A percentile compares a stretch with the other conserved stretches of the same genome.
phyloP scores from a whole-genome alignment of 768 basidiomycete genomes.

The Brasilioporus rufonigricans region DNA sequence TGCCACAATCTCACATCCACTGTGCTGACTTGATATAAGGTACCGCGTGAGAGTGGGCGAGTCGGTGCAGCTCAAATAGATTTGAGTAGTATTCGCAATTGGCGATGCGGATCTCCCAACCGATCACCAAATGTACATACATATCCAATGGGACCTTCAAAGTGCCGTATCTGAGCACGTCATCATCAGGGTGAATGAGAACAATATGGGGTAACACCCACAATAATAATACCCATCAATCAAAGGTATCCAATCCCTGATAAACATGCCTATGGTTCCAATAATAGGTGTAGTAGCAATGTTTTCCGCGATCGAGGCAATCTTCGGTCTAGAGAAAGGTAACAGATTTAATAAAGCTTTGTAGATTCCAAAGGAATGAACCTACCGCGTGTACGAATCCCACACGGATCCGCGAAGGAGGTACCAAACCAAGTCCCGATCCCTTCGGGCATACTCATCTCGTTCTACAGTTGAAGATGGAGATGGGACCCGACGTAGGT shows the following conservation, averaged over 20 bases:
- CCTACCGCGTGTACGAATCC: slow-evolving; percentile 72
- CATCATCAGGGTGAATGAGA: background rate
- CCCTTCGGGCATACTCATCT: slow-evolving; percentile 77
- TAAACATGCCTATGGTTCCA: slow-evolving; percentile 63
- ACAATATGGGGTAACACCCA: slow-evolving; percentile 36
- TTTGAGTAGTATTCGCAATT: background rate
- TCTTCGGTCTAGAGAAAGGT: slow-evolving; percentile 61
- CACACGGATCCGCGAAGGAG: slow-evolving; percentile 85
- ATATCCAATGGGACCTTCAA: slow-evolving; percentile 25
- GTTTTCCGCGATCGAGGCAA: slow-evolving; percentile 59
- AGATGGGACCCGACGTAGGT: slow-evolving; percentile 65
- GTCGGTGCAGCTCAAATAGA: background rate
- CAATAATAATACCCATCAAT: slow-evolving; percentile 93
- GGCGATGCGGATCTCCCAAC: background rate
- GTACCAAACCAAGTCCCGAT: slow-evolving; percentile 82
- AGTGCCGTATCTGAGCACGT: slow-evolving; percentile 41
- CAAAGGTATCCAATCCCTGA: slow-evolving; percentile 85
- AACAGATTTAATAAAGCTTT: background rate
- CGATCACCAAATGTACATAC: slow-evolving; percentile 3
- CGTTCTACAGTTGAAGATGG: slow-evolving; percentile 64
- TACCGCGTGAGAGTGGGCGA: background rate
- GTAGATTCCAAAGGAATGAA: slow-evolving; percentile 2
- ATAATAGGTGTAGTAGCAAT: slow-evolving; percentile 60
- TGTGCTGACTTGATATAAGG: background rate
- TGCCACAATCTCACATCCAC: background rate